A percentile compares a stretch with the other conserved stretches of the same genome.
Conservation (phyloP, 441 rosid genomes). For the Populus tomentosa region DNA sequence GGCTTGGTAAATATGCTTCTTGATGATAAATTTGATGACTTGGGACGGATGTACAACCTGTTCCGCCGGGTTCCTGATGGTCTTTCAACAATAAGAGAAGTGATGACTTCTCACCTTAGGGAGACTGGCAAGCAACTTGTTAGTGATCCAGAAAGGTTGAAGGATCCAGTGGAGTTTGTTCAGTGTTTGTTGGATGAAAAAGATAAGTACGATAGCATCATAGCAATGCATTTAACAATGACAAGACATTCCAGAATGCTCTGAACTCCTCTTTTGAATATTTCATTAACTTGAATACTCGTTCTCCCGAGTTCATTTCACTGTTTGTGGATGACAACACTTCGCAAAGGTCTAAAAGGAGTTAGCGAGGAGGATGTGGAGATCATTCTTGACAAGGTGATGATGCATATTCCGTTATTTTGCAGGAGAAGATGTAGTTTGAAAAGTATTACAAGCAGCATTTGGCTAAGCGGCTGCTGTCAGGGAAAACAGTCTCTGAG, state of each 20-base stretch:
- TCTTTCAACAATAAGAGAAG: conserved; percentile 67
- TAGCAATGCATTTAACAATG: conserved; percentile 67
- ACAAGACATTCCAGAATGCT: conserved; percentile 93
- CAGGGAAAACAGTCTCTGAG: conserved; percentile 93
- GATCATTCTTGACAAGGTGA: conserved; percentile 85
- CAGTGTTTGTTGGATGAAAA: conserved; percentile 87
- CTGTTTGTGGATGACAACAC: conserved; percentile 91
- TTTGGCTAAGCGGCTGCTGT: conserved; percentile 84
- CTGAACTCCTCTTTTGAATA: conserved; percentile 85
- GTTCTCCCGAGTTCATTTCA: conserved; percentile 90
- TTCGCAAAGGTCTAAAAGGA: conserved; percentile 84
- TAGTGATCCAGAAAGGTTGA: conserved; percentile 82
- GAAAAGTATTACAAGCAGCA: conserved; percentile 97
- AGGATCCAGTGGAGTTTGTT: conserved; percentile 93
- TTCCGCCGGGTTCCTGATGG: conserved; percentile 83
- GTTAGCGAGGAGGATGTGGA: conserved; percentile 89
- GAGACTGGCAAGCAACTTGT: conserved; percentile 91
- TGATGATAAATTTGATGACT: conserved; percentile 76
- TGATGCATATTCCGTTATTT: conserved; percentile 95
- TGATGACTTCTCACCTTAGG: conserved; percentile 88
- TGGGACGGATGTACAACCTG: conserved; percentile 86
- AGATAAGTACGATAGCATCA: conserved; percentile 76
- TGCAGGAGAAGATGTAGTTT: conserved; percentile 97
- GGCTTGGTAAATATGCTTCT: conserved; percentile 93
- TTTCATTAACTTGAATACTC: conserved; percentile 81